Base-by-base conservation (phyloP, 1,284 basidiomycete genomes). In the Trichosporon faecale region DNA sequence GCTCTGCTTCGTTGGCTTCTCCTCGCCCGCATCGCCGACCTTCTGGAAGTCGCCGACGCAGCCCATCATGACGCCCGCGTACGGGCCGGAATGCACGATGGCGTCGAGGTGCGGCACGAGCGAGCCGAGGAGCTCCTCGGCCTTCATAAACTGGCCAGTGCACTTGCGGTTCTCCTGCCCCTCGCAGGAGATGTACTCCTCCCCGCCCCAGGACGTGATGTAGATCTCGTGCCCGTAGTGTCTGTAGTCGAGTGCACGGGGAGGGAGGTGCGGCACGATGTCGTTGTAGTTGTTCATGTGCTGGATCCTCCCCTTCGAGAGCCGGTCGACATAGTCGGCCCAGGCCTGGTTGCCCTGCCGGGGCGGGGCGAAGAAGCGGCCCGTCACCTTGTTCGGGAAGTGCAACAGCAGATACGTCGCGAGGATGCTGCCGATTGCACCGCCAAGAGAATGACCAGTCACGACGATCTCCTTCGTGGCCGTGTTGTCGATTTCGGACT, bases 261-360 rank as follows among this genome's bases (percentile, higher is more conserved):
- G 73, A 6, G 77, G 76, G 49, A 78, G 65, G 65, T 77, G 76
- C 0, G 76, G 77, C 11, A 78, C 75, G 33, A 68, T 65, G 65
- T 78, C 77, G 57, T 68, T 68, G 66, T 60, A 72, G 71, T 76
- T 73, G 72, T 73, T 68, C 69, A 77, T 69, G 68, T 72, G 73
- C 67, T 72, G 69, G 1, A 70, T 66, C 52, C 70, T 65, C 27
- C 40, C 73, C 69, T 37, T 73, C 69, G 73, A 73, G 52, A 31
- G 67, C 8, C 27, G 64, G 60, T 78, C 76, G 18, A 75, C 71
- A 33, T 76, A 75, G 65, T 74, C 52, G 7, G 76, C 75, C 74
- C 74, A 78, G 29, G 49, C 71, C 70, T 70, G 35, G 70, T 76
- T 75, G 8, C 76, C 76, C 3, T 70, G 66, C 21, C 76, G 64